Conservation (phyloP, 1,284 basidiomycete species). For the Ustilago trichophora region DNA sequence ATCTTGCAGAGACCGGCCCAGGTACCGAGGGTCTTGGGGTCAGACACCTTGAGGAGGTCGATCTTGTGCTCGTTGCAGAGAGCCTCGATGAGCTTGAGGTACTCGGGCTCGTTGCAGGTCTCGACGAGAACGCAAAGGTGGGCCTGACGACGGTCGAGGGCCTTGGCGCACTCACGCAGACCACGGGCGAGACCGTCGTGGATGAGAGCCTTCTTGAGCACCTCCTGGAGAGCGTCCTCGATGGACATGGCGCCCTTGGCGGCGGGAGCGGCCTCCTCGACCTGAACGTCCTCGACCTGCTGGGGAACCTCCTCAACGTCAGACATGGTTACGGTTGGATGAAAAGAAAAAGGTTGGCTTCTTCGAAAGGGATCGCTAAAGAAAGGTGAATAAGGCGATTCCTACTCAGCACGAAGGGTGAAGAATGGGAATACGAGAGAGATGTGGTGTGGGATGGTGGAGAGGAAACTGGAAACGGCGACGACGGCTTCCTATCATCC, state of each 20-base stretch:
- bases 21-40: conserved; percentile 91
- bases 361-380: conserved; percentile 62
- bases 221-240: conserved; percentile 95
- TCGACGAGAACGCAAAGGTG: conserved; percentile 99
- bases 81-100: conserved; percentile 99
- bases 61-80: conserved; percentile 99
- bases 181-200: conserved; percentile 98
- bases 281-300: conserved; percentile 73
- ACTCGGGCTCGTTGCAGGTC: conserved; percentile 98
- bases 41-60: conserved; percentile 96
- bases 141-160: conserved; percentile 97
- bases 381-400: conserved; percentile 34
- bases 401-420: conserved; percentile 52
- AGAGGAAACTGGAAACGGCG: neutral
- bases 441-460: conserved; percentile 12
- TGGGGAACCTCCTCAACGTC: conserved; percentile 65
- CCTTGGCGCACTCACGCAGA: conserved; percentile 96
- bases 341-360: conserved; percentile 50
- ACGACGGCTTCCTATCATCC: neutral
- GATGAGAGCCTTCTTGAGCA: conserved; percentile 92
- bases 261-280: conserved; percentile 73
- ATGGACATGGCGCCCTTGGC: conserved; percentile 91
- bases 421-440: conserved; percentile 43
- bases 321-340: conserved; percentile 56
- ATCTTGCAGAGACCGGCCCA: conserved; percentile 97